phyloP scores from a whole-genome alignment of 2,329 filamentous ascomycete genomes.

The Cercospora zeina region DNA sequence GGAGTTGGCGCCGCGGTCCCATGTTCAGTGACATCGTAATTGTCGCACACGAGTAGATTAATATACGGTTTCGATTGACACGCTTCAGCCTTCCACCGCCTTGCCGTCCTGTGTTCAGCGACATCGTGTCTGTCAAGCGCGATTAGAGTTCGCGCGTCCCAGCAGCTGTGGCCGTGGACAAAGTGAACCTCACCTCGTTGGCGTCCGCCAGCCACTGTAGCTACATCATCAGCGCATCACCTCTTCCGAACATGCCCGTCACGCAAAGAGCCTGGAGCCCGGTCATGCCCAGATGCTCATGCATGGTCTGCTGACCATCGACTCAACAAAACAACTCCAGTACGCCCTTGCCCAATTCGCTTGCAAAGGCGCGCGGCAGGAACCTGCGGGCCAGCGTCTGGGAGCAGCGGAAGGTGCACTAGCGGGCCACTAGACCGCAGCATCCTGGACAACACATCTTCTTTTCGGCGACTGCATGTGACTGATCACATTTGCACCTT shows the following conservation, averaged over 20 bases:
- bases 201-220: background rate
- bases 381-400: slow-evolving; percentile 3
- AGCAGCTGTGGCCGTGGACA: slow-evolving; percentile 3
- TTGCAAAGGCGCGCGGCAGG: slow-evolving; percentile 17
- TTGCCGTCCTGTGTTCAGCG: too few relatives aligned
- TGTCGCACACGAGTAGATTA: slow-evolving; percentile 17
- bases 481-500: slow-evolving; percentile 16
- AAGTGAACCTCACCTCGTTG: slow-evolving; percentile 17
- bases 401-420: background rate
- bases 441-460: slow-evolving; percentile 3
- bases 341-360: slow-evolving; percentile 1
- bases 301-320: slow-evolving; percentile 12
- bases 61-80: slow-evolving; percentile 10
- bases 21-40: background rate
- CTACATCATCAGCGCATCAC: slow-evolving; percentile 1
- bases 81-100: background rate
- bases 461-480: slow-evolving; percentile 12
- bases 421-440: slow-evolving; percentile 9
- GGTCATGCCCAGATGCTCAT: slow-evolving; percentile 11
- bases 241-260: slow-evolving; percentile 15
- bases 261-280: slow-evolving; percentile 1
- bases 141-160: slow-evolving; percentile 3
- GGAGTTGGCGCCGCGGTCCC: slow-evolving; percentile 13
- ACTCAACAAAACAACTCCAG: background rate
- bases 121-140: background rate